Conservation (phyloP, 225 moss, liverwort and hornwort species). For the Lunularia cruciata region DNA sequence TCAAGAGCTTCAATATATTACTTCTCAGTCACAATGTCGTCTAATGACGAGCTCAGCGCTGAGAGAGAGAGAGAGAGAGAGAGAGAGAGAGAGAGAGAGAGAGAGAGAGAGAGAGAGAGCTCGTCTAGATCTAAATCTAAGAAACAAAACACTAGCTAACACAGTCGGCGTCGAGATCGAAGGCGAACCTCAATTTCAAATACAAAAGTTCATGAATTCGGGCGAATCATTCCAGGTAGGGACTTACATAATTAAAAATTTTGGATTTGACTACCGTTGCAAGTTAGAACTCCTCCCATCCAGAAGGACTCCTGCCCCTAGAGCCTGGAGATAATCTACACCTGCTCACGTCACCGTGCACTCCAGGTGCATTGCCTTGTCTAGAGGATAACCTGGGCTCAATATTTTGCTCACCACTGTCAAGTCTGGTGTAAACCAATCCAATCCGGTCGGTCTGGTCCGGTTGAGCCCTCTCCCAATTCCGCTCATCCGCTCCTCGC, state of each 20-base stretch:
- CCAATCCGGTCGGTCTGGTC: neutral
- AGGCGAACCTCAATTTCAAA: neutral
- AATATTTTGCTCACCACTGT: neutral
- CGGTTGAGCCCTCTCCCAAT: neutral
- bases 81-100: neutral
- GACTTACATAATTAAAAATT: neutral
- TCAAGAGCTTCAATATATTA: neutral
- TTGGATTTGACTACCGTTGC: neutral
- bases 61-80: no score
- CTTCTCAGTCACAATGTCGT: neutral
- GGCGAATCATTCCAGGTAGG: no score
- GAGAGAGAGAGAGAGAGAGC: neutral
- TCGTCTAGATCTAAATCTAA: neutral
- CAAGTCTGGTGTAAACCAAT: no score
- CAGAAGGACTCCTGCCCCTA: neutral
- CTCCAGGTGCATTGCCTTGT: constrained; percentile 5
- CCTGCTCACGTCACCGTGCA: neutral
- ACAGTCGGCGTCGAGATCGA: neutral
- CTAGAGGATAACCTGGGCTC: constrained; percentile 7
- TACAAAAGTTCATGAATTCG: neutral
- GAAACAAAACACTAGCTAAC: neutral
- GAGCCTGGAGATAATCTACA: neutral
- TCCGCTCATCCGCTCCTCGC: neutral
- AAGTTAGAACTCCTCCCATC: neutral
- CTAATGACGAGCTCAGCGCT: neutral